Percentiles rank a stretch among this genome's conserved stretches.
phyloP scores from a whole-genome alignment of 352 stramenopile genomes.

The Phytophthora fragariaefolia region DNA sequence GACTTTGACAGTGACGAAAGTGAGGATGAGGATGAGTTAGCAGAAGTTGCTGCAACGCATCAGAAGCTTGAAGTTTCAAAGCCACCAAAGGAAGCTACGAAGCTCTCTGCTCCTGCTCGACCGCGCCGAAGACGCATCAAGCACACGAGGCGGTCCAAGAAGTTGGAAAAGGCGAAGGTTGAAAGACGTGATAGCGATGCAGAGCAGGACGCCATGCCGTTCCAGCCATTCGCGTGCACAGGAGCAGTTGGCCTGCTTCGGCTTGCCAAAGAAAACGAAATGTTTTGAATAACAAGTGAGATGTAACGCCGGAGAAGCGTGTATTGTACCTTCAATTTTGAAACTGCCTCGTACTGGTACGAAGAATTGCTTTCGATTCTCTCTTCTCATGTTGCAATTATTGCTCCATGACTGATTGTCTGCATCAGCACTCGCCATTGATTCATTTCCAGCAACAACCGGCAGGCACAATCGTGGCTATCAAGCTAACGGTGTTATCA shows the following conservation, averaged over 20 bases:
- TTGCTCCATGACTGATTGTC: too few relatives aligned
- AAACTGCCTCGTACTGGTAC: too few relatives aligned
- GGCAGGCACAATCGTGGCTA: too few relatives aligned
- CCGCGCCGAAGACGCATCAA: conserved; percentile 35
- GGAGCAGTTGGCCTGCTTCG: conserved; percentile 63
- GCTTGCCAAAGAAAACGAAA: conserved; percentile 77
- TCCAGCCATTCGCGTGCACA: conserved; percentile 76
- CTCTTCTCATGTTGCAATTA: too few relatives aligned
- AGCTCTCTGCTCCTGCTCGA: conserved; percentile 7
- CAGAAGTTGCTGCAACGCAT: conserved; percentile 8
- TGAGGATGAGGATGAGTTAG: conserved; percentile 44
- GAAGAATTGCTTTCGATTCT: too few relatives aligned
- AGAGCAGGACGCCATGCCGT: conserved; percentile 32
- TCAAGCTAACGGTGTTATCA: too few relatives aligned
- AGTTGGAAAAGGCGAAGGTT: conserved; percentile 30
- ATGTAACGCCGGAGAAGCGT: conserved; percentile 5
- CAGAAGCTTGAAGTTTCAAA: conserved; percentile 32
- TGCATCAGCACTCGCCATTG: too few relatives aligned
- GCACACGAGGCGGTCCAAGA: conserved; percentile 32
- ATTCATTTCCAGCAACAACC: too few relatives aligned
- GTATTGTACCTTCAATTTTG: neutral
- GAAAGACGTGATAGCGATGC: conserved; percentile 19
- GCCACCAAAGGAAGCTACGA: conserved; percentile 4
- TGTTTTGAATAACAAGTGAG: conserved; percentile 54
- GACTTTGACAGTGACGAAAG: conserved; percentile 77